Base-by-base conservation (phyloP, 1,139 yeast genomes). In the Neolecta irregularis region DNA sequence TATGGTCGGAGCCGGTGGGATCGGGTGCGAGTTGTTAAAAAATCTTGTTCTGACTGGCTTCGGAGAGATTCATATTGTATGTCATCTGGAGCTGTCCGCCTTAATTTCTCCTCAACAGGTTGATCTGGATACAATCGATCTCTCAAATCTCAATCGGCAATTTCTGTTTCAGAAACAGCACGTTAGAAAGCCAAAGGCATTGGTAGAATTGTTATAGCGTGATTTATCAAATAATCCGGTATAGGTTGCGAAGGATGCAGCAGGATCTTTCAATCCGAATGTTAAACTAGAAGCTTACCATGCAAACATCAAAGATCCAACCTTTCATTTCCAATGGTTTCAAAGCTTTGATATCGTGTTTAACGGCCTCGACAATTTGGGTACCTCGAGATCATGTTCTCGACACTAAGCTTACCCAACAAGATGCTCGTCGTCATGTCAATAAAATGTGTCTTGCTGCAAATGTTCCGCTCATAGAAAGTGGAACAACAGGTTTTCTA, bases 1-100 rank as follows among this genome's bases (percentile, higher is more conserved):
- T 32, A 63, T 91, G 61, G 94, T 91, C 1, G 98, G 99, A 3
- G 95, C 98, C 1, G 99, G 99, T 20, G 99, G 99, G n/a, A 85
- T 91, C 45, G 99, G 99, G 3, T 91, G 96, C 55, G 99, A 91
- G 55, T 61, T 91, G 28, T 62, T 91, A 41, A 91, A 91, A 52
- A 80, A 91, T 51, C 62, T 91, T 36, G 73, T 83, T 5, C 58
- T 85, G 44, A 66, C 81, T 46, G 93, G 93, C 2, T 76, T 78
- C 47, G 91, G 92, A 3, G 92, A 80, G 48, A 76, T 91, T 38
- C 94, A 85, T 50, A 67, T 91, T 19, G 91, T 46, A 30, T 16
- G 46, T 17, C n/a, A 7, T 16, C n/a, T 7, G 8, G 9, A 7
- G 6, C 4, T 12, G 12, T 15, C 11, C 8, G 9, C 6, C 17